A percentile compares a stretch with the other conserved stretches of the same genome.
Conservation (phyloP, 169 alveolate species). For the Plasmodium yoelii region DNA sequence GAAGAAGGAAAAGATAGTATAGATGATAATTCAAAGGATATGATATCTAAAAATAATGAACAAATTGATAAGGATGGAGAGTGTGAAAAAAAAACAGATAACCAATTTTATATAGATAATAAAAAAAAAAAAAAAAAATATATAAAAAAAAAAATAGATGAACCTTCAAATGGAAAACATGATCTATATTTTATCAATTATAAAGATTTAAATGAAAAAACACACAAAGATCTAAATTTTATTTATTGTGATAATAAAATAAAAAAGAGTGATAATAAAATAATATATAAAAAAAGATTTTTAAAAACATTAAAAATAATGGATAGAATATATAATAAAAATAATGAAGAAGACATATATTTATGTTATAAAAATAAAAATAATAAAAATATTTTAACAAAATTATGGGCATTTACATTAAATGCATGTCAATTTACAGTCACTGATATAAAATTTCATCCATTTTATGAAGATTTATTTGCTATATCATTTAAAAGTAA, state of each 20-base stretch:
- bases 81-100: not conserved
- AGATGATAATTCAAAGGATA: constrained; percentile 1
- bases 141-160: constrained; percentile 44
- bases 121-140: constrained; percentile 25
- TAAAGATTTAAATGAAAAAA: constrained; percentile 49
- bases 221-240: constrained; percentile 42
- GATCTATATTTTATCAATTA: constrained; percentile 68
- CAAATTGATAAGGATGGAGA: not conserved
- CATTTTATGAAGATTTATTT: constrained; percentile 74
- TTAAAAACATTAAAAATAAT: constrained; percentile 74
- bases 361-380: constrained; percentile 57
- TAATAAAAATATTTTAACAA: constrained; percentile 67
- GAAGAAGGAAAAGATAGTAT: not conserved
- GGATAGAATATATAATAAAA: constrained; percentile 76
- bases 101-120: not conserved
- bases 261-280: constrained; percentile 55
- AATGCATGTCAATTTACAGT: constrained; percentile 40
- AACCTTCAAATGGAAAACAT: constrained; percentile 37
- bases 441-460: constrained; percentile 76
- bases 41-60: not conserved
- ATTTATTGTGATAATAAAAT: constrained; percentile 50
- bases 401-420: constrained; percentile 55
- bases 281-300: constrained; percentile 31
- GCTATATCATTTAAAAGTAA: constrained; percentile 74
- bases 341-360: constrained; percentile 75